Conservation (phyloP, 495 filamentous ascomycete genomes). For the Penicillium cosmopolitanum region DNA sequence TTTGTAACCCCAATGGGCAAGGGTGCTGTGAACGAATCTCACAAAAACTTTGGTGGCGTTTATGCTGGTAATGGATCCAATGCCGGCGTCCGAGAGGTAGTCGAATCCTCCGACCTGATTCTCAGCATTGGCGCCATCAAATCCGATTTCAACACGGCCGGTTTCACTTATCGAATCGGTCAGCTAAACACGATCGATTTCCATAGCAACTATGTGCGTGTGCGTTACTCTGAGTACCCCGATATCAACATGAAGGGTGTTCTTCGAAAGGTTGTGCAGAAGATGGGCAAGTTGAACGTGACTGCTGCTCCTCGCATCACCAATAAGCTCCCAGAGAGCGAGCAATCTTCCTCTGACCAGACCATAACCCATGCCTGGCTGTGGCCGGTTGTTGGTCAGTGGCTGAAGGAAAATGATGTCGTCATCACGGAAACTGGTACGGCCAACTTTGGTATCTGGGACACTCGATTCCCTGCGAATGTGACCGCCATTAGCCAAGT, state of each 20-base stretch:
- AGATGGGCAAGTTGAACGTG: constrained; percentile 60
- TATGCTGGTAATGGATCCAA: constrained; percentile 84
- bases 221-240: constrained; percentile 83
- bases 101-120: constrained; percentile 83
- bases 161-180: constrained; percentile 83
- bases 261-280: constrained; percentile 70
- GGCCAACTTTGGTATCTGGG: constrained; percentile 87
- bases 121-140: constrained; percentile 82
- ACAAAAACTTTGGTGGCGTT: constrained; percentile 79
- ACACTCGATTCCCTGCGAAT: constrained; percentile 76
- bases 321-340: constrained; percentile 61
- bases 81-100: constrained; percentile 66
- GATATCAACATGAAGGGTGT: constrained; percentile 85
- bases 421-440: constrained; percentile 90
- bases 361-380: constrained; percentile 84
- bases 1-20: constrained; percentile 95
- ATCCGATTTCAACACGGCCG: constrained; percentile 90
- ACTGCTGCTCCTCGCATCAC: constrained; percentile 41
- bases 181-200: constrained; percentile 87
- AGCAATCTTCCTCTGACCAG: constrained; percentile 48
- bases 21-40: constrained; percentile 78
- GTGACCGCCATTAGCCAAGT: constrained; percentile 83
- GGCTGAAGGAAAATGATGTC: constrained; percentile 74
- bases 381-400: constrained; percentile 81
- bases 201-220: constrained; percentile 74